These are phyloP conservation scores for Aspergillus novofumigatus DNA, from an alignment of 2,329 filamentous ascomycete genomes.

Conservation along the genomic window DNA sequence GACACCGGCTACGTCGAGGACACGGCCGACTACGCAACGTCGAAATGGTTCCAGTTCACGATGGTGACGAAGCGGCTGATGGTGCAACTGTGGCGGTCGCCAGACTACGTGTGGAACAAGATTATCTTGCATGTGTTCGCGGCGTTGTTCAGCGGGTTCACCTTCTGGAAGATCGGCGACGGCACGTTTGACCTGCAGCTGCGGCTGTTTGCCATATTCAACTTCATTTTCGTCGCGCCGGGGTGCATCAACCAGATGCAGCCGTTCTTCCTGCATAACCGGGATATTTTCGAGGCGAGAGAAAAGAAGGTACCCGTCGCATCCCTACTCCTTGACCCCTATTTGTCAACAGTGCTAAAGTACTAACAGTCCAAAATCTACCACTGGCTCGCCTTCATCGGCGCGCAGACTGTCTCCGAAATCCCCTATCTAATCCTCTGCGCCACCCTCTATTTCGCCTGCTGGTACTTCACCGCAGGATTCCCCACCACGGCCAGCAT, in stretches of 20 bases:
- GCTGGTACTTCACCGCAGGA: constrained; percentile 59
- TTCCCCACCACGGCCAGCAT: constrained; percentile 29
- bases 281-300: constrained; percentile 55
- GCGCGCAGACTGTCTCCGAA: constrained; percentile 48
- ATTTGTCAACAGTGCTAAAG: neutral
- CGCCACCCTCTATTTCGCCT: constrained; percentile 45
- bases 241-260: constrained; percentile 58
- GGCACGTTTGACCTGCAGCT: constrained; percentile 51
- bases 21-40: constrained; percentile 35
- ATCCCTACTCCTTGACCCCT: too few relatives aligned
- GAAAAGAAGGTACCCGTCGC: constrained; percentile 48
- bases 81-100: constrained; percentile 31
- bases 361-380: constrained; percentile 51
- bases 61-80: constrained; percentile 33
- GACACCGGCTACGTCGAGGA: constrained; percentile 26
- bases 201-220: constrained; percentile 58
- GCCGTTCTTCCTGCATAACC: constrained; percentile 54
- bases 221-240: constrained; percentile 60
- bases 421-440: constrained; percentile 46
- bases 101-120: constrained; percentile 46
- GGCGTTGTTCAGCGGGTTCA: constrained; percentile 59
- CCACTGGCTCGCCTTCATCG: constrained; percentile 57
- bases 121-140: constrained; percentile 51
- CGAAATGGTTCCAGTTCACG: constrained; percentile 38
- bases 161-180: constrained; percentile 57